phyloP scores from a whole-genome alignment of 1,284 basidiomycete species.

The Tilletia horrida region DNA sequence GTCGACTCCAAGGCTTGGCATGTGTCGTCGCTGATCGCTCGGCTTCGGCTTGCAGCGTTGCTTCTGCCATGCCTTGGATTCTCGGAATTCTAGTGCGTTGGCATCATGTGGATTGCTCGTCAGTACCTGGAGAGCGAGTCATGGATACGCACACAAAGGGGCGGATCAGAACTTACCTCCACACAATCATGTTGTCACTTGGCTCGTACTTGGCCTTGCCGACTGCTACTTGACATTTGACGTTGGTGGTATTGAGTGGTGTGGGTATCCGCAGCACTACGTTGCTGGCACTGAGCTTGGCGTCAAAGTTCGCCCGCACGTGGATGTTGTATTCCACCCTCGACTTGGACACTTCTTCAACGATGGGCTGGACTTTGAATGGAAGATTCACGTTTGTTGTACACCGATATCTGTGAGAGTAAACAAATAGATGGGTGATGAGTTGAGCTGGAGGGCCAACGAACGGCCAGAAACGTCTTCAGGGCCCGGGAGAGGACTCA shows the following conservation, averaged over 20 bases:
- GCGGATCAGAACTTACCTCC: conserved; percentile 79
- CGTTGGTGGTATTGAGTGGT: conserved; percentile 85
- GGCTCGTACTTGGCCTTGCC: conserved; percentile 98
- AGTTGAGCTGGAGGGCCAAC: background rate
- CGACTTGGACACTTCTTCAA: conserved; percentile 85
- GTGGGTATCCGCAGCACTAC: conserved; percentile 91
- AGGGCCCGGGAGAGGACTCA: conserved; percentile 41
- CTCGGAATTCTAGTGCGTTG: conserved; percentile 69
- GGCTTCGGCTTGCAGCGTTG: conserved; percentile 78
- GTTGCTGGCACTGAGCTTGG: conserved; percentile 87
- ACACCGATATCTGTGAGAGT: conserved; percentile 67
- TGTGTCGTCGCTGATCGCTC: conserved; percentile 79
- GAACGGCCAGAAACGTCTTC: conserved; percentile 3
- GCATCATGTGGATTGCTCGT: background rate
- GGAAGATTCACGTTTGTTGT: conserved; percentile 94
- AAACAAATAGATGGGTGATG: background rate
- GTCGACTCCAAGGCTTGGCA: conserved; percentile 90
- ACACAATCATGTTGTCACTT: conserved; percentile 88
- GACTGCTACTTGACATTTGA: conserved; percentile 81
- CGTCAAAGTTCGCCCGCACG: conserved; percentile 81
- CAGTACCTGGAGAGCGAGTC: no score
- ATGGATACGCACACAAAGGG: no score
- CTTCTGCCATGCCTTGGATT: conserved; percentile 87
- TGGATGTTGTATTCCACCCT: conserved; percentile 88
- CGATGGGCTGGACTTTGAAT: conserved; percentile 80